Evolutionary conservation across 257 asterid species (phyloP).

Genomic region (Lantana camara): DNA sequence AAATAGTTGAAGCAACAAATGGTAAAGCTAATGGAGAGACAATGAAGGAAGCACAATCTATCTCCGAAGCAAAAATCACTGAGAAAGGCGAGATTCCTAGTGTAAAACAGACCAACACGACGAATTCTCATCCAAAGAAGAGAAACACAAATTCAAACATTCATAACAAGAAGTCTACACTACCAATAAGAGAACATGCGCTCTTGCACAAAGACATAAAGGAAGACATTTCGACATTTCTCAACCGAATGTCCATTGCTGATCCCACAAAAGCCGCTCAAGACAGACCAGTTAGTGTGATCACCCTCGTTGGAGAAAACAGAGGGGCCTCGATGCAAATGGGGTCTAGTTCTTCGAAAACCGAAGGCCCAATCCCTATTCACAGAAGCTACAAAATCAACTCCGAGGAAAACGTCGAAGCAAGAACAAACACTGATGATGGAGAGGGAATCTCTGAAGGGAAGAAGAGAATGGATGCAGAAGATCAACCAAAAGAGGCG

Average conservation of each 20-base stretch:
- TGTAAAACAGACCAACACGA: slow-evolving; percentile 30
- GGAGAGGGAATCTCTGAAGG: slow-evolving; percentile 43
- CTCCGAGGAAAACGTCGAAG: slow-evolving; percentile 45
- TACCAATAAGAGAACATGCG: slow-evolving; percentile 38
- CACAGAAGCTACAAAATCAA: slow-evolving; percentile 72
- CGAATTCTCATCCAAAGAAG: slow-evolving; percentile 30
- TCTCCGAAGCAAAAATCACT: slow-evolving; percentile 21
- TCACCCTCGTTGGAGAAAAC: slow-evolving; percentile 92
- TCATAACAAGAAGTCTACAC: slow-evolving; percentile 27
- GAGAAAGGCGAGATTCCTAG: slow-evolving; percentile 25
- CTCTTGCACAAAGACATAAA: slow-evolving; percentile 43
- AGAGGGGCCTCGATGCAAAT: slow-evolving; percentile 87
- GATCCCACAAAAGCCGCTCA: slow-evolving; percentile 33
- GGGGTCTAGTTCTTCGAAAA: slow-evolving; percentile 50
- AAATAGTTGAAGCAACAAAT: slow-evolving; percentile 37
- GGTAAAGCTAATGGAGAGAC: slow-evolving; percentile 29
- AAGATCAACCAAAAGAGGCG: slow-evolving; percentile 52
- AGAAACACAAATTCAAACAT: slow-evolving; percentile 23
- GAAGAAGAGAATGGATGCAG: slow-evolving; percentile 31
- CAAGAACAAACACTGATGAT: slow-evolving; percentile 51
- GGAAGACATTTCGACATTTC: slow-evolving; percentile 43
- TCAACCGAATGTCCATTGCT: slow-evolving; percentile 38
- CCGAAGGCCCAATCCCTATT: slow-evolving; percentile 54
- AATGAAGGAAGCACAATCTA: slow-evolving; percentile 32
- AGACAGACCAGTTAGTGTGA: slow-evolving; percentile 53